Percentiles rank a stretch among this genome's conserved stretches.
These are phyloP conservation scores for Citrus inodora DNA, from an alignment of 345 rosid species.

Conservation along the genomic window DNA sequence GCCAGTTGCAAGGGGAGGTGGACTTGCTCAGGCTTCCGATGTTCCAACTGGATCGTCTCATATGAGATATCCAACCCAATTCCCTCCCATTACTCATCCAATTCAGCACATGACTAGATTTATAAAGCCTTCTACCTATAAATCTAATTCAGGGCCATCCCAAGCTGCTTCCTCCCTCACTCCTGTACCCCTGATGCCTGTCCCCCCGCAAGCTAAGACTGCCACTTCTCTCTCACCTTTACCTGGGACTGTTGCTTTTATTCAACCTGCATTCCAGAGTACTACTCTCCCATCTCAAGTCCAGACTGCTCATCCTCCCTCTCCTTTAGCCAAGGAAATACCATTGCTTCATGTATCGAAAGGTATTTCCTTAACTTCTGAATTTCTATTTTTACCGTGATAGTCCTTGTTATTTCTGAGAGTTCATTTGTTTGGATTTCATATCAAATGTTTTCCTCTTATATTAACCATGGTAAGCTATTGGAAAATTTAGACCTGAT, in stretches of 20 bases:
- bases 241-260: neutral
- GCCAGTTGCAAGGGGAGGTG: slow-evolving; percentile 2
- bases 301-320: neutral
- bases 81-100: neutral
- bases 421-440: neutral
- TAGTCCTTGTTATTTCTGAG: neutral
- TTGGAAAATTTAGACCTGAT: neutral
- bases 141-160: neutral
- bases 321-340: neutral
- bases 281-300: neutral
- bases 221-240: neutral
- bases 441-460: neutral
- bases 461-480: neutral
- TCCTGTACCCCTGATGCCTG: neutral
- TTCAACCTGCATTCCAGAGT: neutral
- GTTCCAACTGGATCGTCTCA: slow-evolving; percentile 13
- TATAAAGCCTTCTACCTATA: neutral
- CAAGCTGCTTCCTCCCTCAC: neutral
- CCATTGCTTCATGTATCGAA: neutral
- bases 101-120: neutral
- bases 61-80: slow-evolving; percentile 16
- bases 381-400: neutral
- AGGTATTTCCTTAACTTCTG: slow-evolving; percentile 18
- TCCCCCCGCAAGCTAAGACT: neutral
- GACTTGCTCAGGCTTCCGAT: slow-evolving; percentile 1